These are phyloP conservation scores for Talaromyces albobiverticillius DNA, from an alignment of 2,329 filamentous ascomycete species.

Conservation along the genomic window DNA sequence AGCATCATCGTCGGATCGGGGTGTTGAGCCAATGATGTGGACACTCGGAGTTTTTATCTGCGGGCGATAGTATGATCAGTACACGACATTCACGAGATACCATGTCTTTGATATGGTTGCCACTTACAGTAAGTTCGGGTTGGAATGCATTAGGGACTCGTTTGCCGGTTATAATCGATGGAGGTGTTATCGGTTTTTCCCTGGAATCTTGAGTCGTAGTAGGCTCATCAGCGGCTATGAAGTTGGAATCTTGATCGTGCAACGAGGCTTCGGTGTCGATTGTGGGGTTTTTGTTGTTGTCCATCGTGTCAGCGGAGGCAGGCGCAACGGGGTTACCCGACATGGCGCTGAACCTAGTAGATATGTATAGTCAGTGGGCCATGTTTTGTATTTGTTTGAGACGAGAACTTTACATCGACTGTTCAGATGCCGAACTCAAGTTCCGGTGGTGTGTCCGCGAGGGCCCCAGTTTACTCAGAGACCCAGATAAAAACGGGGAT, in stretches of 20 bases:
- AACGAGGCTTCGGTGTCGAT: background rate
- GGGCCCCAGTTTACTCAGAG: conserved; percentile 15
- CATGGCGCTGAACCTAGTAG: conserved; percentile 1
- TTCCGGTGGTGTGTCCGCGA: conserved; percentile 13
- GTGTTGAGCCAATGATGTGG: conserved; percentile 16
- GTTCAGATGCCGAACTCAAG: conserved; percentile 13
- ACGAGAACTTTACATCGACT: conserved; percentile 5
- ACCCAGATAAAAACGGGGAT: conserved; percentile 24
- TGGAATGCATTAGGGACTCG: conserved; percentile 13
- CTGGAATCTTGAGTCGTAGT: background rate
- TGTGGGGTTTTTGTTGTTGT: background rate
- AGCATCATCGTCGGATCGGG: conserved; percentile 57
- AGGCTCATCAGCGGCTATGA: background rate
- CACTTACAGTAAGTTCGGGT: conserved; percentile 26
- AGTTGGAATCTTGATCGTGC: conserved; percentile 6
- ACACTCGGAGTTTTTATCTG: conserved; percentile 31
- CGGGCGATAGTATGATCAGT: conserved; percentile 4
- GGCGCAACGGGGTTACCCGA: conserved; percentile 2
- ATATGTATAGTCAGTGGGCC: background rate
- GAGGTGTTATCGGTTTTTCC: background rate
- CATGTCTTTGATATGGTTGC: background rate
- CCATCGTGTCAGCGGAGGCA: background rate
- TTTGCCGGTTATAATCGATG: conserved; percentile 10
- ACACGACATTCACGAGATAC: conserved; percentile 2
- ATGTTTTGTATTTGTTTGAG: background rate